A percentile compares a stretch with the other conserved stretches of the same genome.
Conservation (phyloP, 495 filamentous ascomycete species). For the Amphirosellinia nigrospora region DNA sequence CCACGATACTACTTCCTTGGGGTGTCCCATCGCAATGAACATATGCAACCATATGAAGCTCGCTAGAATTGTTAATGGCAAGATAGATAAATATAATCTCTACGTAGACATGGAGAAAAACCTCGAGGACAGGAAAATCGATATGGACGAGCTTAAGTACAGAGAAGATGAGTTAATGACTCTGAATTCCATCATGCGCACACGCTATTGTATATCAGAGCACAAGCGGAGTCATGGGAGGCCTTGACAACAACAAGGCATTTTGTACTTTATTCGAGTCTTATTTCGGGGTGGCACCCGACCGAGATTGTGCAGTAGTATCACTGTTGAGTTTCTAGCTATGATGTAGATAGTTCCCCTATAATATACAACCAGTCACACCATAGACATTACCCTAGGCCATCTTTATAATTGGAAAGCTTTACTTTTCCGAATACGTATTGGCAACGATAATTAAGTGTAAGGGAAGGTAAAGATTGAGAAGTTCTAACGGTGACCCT, state of each 20-base stretch:
- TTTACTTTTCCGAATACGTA: no score
- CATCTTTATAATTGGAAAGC: neutral
- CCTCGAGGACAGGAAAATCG: neutral
- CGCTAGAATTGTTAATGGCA: neutral
- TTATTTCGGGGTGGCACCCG: neutral
- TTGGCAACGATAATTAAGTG: no score
- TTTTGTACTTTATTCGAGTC: neutral
- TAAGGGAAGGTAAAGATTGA: no score
- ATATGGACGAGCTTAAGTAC: neutral
- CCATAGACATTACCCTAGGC: neutral
- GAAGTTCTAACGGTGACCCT: no score
- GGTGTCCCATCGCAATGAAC: neutral
- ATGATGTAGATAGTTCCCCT: no score
- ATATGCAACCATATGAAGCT: neutral
- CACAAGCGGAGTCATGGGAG: neutral
- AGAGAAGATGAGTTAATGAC: neutral
- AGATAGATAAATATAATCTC: neutral
- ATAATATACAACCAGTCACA: neutral
- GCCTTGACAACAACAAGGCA: neutral
- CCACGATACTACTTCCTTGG: neutral
- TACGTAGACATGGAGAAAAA: neutral
- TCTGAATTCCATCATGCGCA: neutral
- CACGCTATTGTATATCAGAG: neutral
- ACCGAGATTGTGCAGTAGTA: neutral
- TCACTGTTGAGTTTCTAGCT: no score